Evolutionary conservation across 1,284 basidiomycete genomes (phyloP).

Genomic region (Tilletia walkeri): DNA sequence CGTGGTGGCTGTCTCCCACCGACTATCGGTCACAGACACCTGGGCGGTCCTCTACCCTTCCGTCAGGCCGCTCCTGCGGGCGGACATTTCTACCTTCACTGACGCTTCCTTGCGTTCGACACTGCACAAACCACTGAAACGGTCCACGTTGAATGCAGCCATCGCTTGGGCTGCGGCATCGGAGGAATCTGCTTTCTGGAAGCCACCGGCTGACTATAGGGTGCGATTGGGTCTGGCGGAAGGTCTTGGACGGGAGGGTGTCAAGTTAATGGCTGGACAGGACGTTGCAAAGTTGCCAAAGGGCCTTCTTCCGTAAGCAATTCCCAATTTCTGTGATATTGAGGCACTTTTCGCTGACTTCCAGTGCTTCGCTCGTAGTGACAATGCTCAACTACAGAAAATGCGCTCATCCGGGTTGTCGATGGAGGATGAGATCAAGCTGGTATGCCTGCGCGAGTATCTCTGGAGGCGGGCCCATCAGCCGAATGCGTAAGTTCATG

Average conservation of each 20-base stretch:
- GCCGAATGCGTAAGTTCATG: neutral
- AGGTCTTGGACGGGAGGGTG: slow-evolving; percentile 36
- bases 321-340: no score
- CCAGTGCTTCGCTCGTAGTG: neutral
- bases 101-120: slow-evolving; percentile 72
- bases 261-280: slow-evolving; percentile 33
- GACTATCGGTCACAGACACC: slow-evolving; percentile 68
- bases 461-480: slow-evolving; percentile 60
- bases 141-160: slow-evolving; percentile 73
- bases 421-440: slow-evolving; percentile 72
- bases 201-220: slow-evolving; percentile 26
- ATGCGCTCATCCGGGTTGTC: slow-evolving; percentile 74
- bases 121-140: slow-evolving; percentile 73
- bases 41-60: slow-evolving; percentile 97
- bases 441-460: slow-evolving; percentile 81
- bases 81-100: slow-evolving; percentile 76
- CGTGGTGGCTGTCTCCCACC: slow-evolving; percentile 75
- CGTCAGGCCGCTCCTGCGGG: slow-evolving; percentile 77
- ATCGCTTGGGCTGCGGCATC: slow-evolving; percentile 77
- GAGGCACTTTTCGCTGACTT: no score
- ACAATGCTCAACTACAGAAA: slow-evolving; percentile 21
- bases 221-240: slow-evolving; percentile 36
- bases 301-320: neutral
- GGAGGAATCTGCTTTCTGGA: slow-evolving; percentile 43
- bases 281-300: neutral